These are phyloP conservation scores for Cylindricascospora bacillispora DNA, from an alignment of 1,139 yeast species.

Conservation along the genomic window DNA sequence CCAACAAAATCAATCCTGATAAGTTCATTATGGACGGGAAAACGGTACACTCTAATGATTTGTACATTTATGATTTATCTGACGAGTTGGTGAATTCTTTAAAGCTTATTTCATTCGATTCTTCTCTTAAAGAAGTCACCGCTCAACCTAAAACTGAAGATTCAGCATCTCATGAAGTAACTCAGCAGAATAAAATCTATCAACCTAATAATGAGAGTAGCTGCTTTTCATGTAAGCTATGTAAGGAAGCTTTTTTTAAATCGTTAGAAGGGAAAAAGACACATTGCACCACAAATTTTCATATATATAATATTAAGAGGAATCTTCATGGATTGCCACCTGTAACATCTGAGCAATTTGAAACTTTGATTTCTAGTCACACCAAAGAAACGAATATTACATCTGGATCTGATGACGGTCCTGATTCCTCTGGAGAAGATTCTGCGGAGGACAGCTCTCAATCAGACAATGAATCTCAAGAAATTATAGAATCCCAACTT, in stretches of 20 bases:
- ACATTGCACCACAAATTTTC: constrained; percentile 53
- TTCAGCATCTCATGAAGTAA: constrained; percentile 2
- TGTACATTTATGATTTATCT: constrained; percentile 44
- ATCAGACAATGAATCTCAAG: background rate
- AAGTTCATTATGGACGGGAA: too few species aligned
- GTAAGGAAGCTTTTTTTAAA: too few species aligned
- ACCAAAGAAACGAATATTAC: constrained; percentile 38
- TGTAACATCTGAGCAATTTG: constrained; percentile 48
- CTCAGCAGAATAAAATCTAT: background rate
- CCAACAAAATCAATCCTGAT: too few species aligned
- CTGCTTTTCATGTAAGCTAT: constrained; percentile 14
- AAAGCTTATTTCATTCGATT: constrained; percentile 45
- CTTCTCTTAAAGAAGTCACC: constrained; percentile 29
- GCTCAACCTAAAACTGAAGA: constrained; percentile 7
- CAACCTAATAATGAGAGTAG: background rate
- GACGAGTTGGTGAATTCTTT: constrained; percentile 34
- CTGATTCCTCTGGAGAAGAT: constrained; percentile 6
- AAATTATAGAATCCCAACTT: too few species aligned
- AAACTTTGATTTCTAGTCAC: constrained; percentile 34
- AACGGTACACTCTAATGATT: too few species aligned
- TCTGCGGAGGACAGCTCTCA: constrained; percentile 1
- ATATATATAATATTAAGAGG: constrained; percentile 50
- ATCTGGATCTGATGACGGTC: constrained; percentile 39
- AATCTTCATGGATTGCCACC: constrained; percentile 34
- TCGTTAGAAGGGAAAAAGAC: constrained; percentile 21